phyloP scores from a whole-genome alignment of 306 rosid species.

The Prunus armeniaca region DNA sequence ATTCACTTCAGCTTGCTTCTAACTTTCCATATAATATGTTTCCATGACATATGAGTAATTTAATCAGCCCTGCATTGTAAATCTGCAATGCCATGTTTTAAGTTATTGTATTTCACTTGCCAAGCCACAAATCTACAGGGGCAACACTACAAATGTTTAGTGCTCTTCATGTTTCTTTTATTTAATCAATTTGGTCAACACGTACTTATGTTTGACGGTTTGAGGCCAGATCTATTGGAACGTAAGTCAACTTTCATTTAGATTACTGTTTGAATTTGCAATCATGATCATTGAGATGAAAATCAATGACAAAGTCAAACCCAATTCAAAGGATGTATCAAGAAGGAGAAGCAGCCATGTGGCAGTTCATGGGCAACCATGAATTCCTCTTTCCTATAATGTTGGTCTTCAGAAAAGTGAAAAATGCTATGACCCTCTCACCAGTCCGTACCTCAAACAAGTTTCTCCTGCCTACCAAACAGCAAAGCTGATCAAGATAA shows the following conservation, averaged over 20 bases:
- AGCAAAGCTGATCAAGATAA: neutral
- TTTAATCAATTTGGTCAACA: conserved; percentile 7
- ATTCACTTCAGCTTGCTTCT: neutral
- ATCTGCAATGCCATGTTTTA: neutral
- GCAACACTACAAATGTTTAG: neutral
- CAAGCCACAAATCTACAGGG: neutral
- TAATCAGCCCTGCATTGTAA: too few relatives aligned
- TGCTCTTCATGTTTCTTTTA: conserved; percentile 10
- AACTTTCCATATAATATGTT: neutral
- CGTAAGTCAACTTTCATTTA: neutral
- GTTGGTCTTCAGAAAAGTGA: neutral
- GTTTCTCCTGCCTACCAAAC: conserved; percentile 1
- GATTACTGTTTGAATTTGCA: neutral
- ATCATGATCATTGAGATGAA: neutral
- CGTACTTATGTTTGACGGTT: neutral
- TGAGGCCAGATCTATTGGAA: neutral
- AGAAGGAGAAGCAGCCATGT: neutral
- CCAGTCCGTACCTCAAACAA: neutral
- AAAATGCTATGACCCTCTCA: neutral
- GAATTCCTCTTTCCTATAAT: neutral
- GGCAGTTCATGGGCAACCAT: conserved; percentile 15
- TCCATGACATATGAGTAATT: neutral
- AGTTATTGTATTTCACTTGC: neutral
- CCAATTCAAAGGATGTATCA: neutral
- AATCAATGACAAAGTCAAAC: neutral